Base-by-base conservation (phyloP, 139 green algal genomes). In the Chlorella sorokiniana region DNA sequence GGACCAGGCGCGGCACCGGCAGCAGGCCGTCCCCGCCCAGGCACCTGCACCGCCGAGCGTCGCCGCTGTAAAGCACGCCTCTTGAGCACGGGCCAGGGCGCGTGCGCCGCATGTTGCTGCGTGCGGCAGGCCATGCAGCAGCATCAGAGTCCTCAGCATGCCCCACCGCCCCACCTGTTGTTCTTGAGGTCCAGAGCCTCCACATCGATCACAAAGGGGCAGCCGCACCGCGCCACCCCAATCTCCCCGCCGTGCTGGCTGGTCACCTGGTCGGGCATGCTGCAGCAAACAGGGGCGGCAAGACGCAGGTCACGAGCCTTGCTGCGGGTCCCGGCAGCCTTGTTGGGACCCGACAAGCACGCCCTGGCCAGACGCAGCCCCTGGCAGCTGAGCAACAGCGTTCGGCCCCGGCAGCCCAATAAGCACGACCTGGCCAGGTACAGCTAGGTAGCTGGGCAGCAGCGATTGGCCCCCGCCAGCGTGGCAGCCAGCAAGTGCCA, bases 141-240 rank as follows among this genome's bases (percentile, higher is more conserved):
- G 40, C 16, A 5, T 76, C 42, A 59, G 27, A 59, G 7, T 41
- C 27, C 16, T 4, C 29, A 7, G n/a, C n/a, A n/a, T n/a, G n/a
- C 8, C 8, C 68, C 68, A 14, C 22, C 41, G 9, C 18, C 65
- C 9, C 52, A 93, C 86, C 85, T 81, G 86, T 95, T 94, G 69
- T 79, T 72, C 78, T 81, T 87, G 3, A 42, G 56, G 75, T 95
- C 91, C 44, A 89, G 54, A 0, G 87, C 86, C 75, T 91, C 81
- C 1, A 95, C 51, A 81, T 94, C 89, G 40, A 95, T 61, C 25
- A 54, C 74, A 76, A 95, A 89, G 10, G 81, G 68, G 42, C 81
- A 67, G 1, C 89, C 91, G 69, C 89, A 92, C 23, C 65, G 69
- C 69, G 93, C 86, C 25, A 63, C 38, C 29, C 74, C 89, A 25